phyloP scores from a whole-genome alignment of 1,139 yeast species.

The Hyphopichia burtonii region DNA sequence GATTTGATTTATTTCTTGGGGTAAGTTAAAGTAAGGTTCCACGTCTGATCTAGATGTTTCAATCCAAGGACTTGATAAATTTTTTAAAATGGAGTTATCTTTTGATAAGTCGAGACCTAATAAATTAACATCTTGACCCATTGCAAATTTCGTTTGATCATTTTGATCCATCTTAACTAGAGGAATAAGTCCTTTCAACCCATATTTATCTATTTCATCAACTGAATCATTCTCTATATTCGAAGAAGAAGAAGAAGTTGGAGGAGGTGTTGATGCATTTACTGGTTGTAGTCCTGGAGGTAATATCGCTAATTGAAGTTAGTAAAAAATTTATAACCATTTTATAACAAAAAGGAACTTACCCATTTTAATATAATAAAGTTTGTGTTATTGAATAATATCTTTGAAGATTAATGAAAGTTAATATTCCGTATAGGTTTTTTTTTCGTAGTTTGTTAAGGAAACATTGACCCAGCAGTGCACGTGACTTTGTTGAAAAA shows the following conservation, averaged over 20 bases:
- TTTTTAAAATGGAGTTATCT: slow-evolving; percentile 55
- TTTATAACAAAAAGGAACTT: neutral
- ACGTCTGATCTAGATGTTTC: slow-evolving; percentile 89
- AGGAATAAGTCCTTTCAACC: slow-evolving; percentile 70
- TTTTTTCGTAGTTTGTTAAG: no score
- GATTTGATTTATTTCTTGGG: slow-evolving; percentile 53
- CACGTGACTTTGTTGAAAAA: neutral
- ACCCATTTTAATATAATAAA: neutral
- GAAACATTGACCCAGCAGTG: no score
- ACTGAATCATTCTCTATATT: neutral
- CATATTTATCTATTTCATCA: slow-evolving; percentile 58
- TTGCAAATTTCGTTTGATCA: slow-evolving; percentile 68
- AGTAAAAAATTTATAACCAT: neutral
- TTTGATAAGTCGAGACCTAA: slow-evolving; percentile 64
- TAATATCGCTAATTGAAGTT: slow-evolving; percentile 6
- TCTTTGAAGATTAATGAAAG: no score
- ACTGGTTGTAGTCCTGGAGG: slow-evolving; percentile 10
- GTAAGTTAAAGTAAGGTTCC: slow-evolving; percentile 74
- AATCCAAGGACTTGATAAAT: slow-evolving; percentile 92
- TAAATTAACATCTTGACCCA: slow-evolving; percentile 80
- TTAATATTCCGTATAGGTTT: neutral
- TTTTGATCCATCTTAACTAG: slow-evolving; percentile 67
- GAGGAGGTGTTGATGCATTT: neutral
- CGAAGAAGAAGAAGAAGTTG: slow-evolving; percentile 1
- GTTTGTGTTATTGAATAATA: no score